phyloP scores from a whole-genome alignment of 2,329 filamentous ascomycete species.

The Trichoderma gracile region DNA sequence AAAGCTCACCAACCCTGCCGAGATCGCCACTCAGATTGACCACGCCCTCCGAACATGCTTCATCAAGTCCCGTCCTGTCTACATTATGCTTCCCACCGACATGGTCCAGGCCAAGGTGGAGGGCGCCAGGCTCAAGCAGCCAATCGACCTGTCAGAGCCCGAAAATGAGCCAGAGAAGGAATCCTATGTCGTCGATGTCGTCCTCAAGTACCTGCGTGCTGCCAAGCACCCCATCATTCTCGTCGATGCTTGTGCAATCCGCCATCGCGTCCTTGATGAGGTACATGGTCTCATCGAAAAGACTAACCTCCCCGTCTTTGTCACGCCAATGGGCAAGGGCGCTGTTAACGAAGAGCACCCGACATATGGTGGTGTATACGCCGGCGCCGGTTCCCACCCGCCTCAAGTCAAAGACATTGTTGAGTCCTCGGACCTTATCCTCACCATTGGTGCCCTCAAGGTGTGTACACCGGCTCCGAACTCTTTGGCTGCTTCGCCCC shows the following conservation, averaged over 20 bases:
- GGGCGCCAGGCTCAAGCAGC: slow-evolving; percentile 67
- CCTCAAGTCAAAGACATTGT: slow-evolving; percentile 63
- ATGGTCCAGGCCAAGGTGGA: slow-evolving; percentile 76
- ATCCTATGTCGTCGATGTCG: slow-evolving; percentile 78
- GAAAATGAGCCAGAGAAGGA: slow-evolving; percentile 70
- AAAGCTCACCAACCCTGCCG: slow-evolving; percentile 67
- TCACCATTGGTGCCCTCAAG: slow-evolving; percentile 67
- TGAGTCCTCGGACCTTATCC: slow-evolving; percentile 68
- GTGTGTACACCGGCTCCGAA: slow-evolving; percentile 28
- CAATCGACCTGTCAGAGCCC: slow-evolving; percentile 66
- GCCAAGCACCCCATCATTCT: slow-evolving; percentile 77
- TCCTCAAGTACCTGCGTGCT: slow-evolving; percentile 69
- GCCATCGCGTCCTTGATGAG: slow-evolving; percentile 71
- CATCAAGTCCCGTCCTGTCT: slow-evolving; percentile 74
- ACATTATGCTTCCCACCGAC: slow-evolving; percentile 80
- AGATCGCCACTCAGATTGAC: slow-evolving; percentile 76
- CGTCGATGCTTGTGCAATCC: slow-evolving; percentile 79
- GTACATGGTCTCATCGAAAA: slow-evolving; percentile 71
- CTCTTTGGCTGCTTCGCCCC: not conserved
- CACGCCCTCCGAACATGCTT: slow-evolving; percentile 74
- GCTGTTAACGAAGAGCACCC: slow-evolving; percentile 73
- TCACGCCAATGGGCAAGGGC: slow-evolving; percentile 89
- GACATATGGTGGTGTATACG: slow-evolving; percentile 84
- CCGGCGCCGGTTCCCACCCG: slow-evolving; percentile 71
- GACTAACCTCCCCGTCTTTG: slow-evolving; percentile 76